These are phyloP conservation scores for Chlamydomonas sp. DNA, from an alignment of 139 green algal species.

Conservation along the genomic window DNA sequence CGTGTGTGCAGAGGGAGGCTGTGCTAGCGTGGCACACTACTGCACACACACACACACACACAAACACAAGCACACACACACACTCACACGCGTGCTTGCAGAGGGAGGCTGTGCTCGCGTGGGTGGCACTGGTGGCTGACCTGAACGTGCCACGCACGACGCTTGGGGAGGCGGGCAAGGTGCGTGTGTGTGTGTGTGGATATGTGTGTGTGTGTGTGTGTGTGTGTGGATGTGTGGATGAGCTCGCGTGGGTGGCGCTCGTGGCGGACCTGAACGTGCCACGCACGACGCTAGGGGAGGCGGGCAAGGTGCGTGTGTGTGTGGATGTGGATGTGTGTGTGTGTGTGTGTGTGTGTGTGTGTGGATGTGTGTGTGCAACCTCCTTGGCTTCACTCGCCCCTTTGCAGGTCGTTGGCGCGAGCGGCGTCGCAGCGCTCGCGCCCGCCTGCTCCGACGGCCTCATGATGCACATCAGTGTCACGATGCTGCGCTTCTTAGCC, in stretches of 20 bases:
- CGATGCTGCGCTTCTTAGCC: neutral
- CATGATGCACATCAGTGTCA: constrained; percentile 2
- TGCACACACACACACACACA: too few relatives aligned
- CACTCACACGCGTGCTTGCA: neutral
- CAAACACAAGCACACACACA: too few relatives aligned
- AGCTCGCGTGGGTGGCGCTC: neutral
- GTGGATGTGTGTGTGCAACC: too few relatives aligned
- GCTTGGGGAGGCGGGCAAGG: constrained; percentile 7
- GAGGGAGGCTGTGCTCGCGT: constrained; percentile 1
- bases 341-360: too few relatives aligned
- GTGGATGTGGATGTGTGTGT: constrained; percentile 2
- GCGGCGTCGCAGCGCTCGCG: too few relatives aligned
- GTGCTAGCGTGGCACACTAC: neutral
- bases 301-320: neutral
- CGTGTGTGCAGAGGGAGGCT: neutral
- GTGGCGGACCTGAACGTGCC: neutral
- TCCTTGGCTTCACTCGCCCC: too few relatives aligned
- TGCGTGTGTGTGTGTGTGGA: too few relatives aligned
- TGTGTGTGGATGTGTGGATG: too few relatives aligned
- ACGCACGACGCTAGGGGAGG: neutral
- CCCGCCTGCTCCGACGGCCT: neutral
- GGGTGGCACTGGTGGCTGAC: neutral
- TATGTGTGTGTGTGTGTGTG: too few relatives aligned
- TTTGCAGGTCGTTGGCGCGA: too few relatives aligned
- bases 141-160: neutral